Conservation (phyloP, 305 asterid species). For the Fraxinus sp. region DNA sequence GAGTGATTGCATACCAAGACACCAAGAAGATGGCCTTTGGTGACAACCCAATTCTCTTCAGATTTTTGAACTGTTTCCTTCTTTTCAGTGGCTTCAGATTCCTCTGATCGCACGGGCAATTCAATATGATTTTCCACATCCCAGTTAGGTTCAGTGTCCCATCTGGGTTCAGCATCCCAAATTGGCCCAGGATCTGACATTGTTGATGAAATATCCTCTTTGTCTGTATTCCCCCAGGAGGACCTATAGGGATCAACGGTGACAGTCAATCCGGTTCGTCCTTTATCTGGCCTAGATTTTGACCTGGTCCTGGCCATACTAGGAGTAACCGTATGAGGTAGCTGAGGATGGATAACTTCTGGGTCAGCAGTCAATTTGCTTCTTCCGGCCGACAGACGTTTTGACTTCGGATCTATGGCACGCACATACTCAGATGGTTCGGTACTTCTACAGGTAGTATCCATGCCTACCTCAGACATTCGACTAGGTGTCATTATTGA, state of each 20-base stretch:
- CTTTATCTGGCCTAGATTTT: constrained; percentile 75
- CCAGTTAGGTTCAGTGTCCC: constrained; percentile 83
- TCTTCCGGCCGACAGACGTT: constrained; percentile 80
- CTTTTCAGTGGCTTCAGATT: no score
- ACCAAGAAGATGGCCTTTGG: constrained; percentile 76
- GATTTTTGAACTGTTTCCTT: constrained; percentile 41
- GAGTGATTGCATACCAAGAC: constrained; percentile 87
- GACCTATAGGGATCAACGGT: constrained; percentile 60
- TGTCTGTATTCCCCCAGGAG: constrained; percentile 82
- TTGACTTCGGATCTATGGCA: constrained; percentile 88
- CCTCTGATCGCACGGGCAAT: constrained; percentile 65
- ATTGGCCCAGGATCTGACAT: constrained; percentile 97
- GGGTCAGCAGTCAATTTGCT: constrained; percentile 71
- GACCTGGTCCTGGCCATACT: constrained; percentile 90
- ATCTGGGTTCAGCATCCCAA: constrained; percentile 97
- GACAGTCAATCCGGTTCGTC: constrained; percentile 58
- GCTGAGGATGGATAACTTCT: constrained; percentile 89
- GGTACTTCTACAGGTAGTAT: constrained; percentile 67
- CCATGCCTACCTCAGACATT: constrained; percentile 70
- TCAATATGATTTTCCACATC: constrained; percentile 63
- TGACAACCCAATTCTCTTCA: constrained; percentile 66
- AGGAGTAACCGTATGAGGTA: constrained; percentile 72
- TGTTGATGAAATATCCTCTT: constrained; percentile 93
- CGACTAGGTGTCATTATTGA: constrained; percentile 87
- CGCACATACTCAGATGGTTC: constrained; percentile 97